Base-by-base conservation (phyloP, 805 yeast genomes). In the Hanseniaspora mollemarum region DNA sequence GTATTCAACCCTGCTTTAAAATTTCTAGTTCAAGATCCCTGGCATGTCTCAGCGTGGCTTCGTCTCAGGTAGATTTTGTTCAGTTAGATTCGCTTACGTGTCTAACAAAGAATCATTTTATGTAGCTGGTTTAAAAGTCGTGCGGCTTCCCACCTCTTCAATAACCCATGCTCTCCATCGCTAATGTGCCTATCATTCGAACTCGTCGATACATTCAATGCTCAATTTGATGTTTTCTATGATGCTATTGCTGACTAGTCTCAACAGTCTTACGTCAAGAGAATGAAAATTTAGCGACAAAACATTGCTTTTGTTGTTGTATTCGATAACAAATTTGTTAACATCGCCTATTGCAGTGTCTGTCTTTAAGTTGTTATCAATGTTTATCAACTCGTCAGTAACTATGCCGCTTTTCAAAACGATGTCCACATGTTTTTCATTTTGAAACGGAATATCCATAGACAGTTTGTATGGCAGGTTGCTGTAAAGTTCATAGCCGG, bases 201-300 rank as follows among this genome's bases (percentile, higher is more conserved):
- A 49, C n/a, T 49, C 41, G 32, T 49, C 53, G 1, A 49, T 19
- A 8, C 46, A 45, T 28, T 49, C 53, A 18, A 49, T 33, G 13
- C 46, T 49, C 19, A 43, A 10, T 38, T 49, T 49, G 2, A 49
- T 33, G n/a, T 24, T 42, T 35, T 42, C 53, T 6, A 49, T 21
- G 8, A 49, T 21, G 15, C 43, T 49, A 19, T 49, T 49, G 8
- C 39, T 31, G 19, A 35, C 29, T 16, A 49, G n/a, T 43, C 53
- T 42, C 13, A 49, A 24, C 13, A 42, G 7, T 35, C 44, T 43
- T 2, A 43, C 18, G 29, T 43, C 46, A 15, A 43, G 4, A 7
- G 53, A 42, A 21, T 49, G 32, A 7, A 49, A 43, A 16, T 10
- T n/a, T 16, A 49, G 18, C 2, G 3, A 12, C 24, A 49, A 19